Evolutionary conservation across 2,329 filamentous ascomycete species (phyloP).

Genomic region (Colletotrichum spinosum): DNA sequence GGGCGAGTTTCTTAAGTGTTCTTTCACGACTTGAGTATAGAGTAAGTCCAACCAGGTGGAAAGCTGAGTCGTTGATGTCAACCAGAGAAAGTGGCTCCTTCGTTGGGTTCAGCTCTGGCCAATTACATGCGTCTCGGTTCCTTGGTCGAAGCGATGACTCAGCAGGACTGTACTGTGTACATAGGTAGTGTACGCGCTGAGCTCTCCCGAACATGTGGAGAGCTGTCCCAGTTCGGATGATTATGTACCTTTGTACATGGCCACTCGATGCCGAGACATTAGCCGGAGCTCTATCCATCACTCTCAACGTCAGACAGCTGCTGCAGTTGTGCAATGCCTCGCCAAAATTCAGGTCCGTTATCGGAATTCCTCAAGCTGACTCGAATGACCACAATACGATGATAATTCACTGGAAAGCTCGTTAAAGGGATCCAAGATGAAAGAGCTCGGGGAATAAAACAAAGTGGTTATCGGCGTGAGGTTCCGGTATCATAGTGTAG

Average conservation of each 20-base stretch:
- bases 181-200: not conserved
- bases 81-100: slow-evolving; percentile 6
- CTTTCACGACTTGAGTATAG: too few species aligned
- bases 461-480: too few species aligned
- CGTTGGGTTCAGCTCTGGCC: not conserved
- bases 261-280: slow-evolving; percentile 16
- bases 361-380: too few species aligned
- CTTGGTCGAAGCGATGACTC: slow-evolving; percentile 12
- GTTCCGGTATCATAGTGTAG: too few species aligned
- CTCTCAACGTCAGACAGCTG: too few species aligned
- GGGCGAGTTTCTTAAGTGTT: too few species aligned
- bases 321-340: too few species aligned
- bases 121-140: slow-evolving; percentile 3
- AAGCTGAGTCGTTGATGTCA: slow-evolving; percentile 28
- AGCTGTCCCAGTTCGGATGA: slow-evolving; percentile 5
- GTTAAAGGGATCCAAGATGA: too few species aligned
- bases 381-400: too few species aligned
- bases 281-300: slow-evolving; percentile 1
- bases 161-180: not conserved
- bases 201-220: slow-evolving; percentile 18
- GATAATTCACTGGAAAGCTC: too few species aligned
- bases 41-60: not conserved
- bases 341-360: too few species aligned
- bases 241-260: not conserved
- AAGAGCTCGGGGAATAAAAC: too few species aligned